Base-by-base conservation (phyloP, 2,329 filamentous ascomycete genomes). In the Penicillium sp. region DNA sequence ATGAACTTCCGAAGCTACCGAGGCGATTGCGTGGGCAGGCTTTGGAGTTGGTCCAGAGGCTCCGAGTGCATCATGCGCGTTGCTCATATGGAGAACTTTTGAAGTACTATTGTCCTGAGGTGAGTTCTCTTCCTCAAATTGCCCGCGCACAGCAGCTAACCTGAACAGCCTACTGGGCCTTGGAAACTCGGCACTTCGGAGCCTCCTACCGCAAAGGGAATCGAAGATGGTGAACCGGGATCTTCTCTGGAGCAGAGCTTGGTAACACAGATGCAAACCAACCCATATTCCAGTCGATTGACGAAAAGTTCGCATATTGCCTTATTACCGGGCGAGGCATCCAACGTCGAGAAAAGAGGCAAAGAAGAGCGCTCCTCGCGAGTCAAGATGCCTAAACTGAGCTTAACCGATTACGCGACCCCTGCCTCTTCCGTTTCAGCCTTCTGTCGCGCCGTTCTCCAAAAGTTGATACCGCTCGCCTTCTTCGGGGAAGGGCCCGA, bases 61-160 rank as follows among this genome's bases (percentile, higher is more conserved):
- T 97, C 40, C 89, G 91, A 56, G 78, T 81, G 51, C 77, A 86
- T 13, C 90, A 96, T 65, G 70, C 75, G 14, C 81, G 82, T 20
- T 97, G 92, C 67, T 83, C 91, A 0, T 97, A 96, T 69, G 76
- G 79, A n/a, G 81, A 87, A 56, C 74, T 97, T 42, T 73, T 99
- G 24, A 79, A 84, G 14, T 80, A 96, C 70, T 90, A 97, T 68
- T 99, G 94, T 67, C 86, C 90, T 46, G 60, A 68, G 54, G 78
- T 79, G 67, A 60, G 72, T 62, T 60, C 18, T n/a, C 42, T 24
- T n/a, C 10, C 9, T 25, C 31, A 22, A 14, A 2, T 39, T 20
- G 28, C 13, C 27, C 20, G 28, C 8, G 13, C 9, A 25, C 24
- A 24, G 36, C 44, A 33, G 53, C 62, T 62, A 49, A 66, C 40